Evolutionary conservation across 1,284 basidiomycete genomes (phyloP).

Genomic region (Moesziomyces sp.): DNA sequence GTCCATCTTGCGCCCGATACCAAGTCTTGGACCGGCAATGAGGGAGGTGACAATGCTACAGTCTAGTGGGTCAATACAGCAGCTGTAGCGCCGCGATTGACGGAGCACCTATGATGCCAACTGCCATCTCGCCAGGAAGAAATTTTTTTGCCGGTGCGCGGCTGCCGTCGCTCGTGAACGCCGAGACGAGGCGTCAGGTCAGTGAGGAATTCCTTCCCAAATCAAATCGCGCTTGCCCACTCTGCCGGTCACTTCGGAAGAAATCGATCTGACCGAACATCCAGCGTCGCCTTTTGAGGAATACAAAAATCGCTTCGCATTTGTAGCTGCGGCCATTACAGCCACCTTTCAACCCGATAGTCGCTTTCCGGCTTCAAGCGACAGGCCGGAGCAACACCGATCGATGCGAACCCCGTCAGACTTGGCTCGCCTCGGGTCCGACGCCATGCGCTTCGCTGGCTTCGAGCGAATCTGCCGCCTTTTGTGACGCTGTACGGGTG

Average conservation of each 20-base stretch:
- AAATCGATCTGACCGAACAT: background rate
- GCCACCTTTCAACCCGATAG: background rate
- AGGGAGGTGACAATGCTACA: too few relatives aligned
- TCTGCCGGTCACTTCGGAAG: background rate
- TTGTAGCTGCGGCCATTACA: background rate
- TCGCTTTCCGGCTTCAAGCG: background rate
- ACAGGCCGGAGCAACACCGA: background rate
- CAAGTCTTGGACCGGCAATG: too few relatives aligned
- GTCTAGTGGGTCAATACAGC: too few relatives aligned
- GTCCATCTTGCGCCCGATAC: too few relatives aligned
- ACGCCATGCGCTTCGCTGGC: background rate
- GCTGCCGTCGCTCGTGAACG: background rate
- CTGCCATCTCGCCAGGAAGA: background rate
- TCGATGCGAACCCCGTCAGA: background rate
- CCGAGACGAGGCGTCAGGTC: background rate
- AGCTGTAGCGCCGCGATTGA: too few relatives aligned
- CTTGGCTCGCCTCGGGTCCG: background rate
- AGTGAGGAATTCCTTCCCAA: background rate
- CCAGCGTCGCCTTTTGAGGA: background rate
- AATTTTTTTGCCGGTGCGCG: background rate
- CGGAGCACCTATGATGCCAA: background rate
- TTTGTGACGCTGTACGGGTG: too few relatives aligned
- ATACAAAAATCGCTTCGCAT: background rate
- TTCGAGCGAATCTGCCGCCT: too few relatives aligned
- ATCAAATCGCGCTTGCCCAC: too few relatives aligned